These are phyloP conservation scores for Isatis lusitanica DNA, from an alignment of 441 rosid genomes.

Conservation along the genomic window DNA sequence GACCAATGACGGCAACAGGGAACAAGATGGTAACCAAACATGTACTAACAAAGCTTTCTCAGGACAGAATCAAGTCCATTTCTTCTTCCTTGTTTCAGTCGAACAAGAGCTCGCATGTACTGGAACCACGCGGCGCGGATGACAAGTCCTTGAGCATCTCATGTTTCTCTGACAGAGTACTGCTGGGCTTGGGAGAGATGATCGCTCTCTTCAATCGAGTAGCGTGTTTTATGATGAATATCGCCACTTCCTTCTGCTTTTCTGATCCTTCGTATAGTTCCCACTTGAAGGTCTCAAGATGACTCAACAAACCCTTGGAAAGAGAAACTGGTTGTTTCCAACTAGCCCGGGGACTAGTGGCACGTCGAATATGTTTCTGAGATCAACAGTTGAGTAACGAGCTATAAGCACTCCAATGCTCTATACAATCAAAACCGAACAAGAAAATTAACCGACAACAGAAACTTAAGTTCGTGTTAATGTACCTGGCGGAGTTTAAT, in stretches of 20 bases:
- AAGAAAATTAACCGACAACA: not conserved
- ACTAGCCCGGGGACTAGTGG: constrained; percentile 2
- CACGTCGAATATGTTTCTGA: constrained; percentile 31
- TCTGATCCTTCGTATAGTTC: constrained; percentile 32
- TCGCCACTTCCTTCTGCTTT: constrained; percentile 33
- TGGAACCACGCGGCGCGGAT: constrained; percentile 27
- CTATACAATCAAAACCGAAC: not conserved
- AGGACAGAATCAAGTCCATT: not conserved
- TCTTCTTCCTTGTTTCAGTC: constrained; percentile 2
- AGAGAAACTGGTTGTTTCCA: constrained; percentile 31
- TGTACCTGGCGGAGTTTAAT: constrained; percentile 36
- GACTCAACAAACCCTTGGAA: constrained; percentile 8
- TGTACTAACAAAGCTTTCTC: not conserved
- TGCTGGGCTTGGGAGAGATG: constrained; percentile 15
- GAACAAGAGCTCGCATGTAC: constrained; percentile 29
- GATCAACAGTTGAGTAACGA: not conserved
- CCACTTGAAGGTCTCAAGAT: constrained; percentile 34
- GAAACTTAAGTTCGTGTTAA: not conserved
- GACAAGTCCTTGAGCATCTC: constrained; percentile 39
- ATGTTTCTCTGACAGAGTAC: constrained; percentile 32
- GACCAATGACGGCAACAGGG: not conserved
- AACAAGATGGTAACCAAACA: not conserved
- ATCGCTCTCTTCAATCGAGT: constrained; percentile 21
- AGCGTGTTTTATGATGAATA: constrained; percentile 21
- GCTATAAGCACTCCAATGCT: not conserved